Evolutionary conservation across 2,329 filamentous ascomycete genomes (phyloP).

Genomic region (Pseudomassariella vexata): DNA sequence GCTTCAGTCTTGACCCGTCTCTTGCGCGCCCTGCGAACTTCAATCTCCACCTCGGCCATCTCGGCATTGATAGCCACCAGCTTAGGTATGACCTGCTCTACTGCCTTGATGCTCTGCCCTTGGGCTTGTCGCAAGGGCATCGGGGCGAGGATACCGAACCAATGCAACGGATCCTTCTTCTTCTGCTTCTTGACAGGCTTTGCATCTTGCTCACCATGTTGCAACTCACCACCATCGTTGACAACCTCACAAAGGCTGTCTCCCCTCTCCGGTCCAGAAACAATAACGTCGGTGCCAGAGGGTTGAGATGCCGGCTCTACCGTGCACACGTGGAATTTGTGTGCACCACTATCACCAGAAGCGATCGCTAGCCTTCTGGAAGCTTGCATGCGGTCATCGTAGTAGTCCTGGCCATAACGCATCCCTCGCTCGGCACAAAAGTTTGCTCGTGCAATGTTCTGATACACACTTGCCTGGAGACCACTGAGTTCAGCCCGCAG

Average conservation of each 20-base stretch:
- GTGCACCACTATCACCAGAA: neutral
- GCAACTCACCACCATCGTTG: conserved; percentile 5
- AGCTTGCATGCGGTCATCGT: conserved; percentile 69
- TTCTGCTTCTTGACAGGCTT: conserved; percentile 11
- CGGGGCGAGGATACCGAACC: conserved; percentile 52
- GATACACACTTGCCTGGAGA: conserved; percentile 50
- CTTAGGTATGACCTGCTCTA: conserved; percentile 52
- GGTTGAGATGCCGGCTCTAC: too few species aligned
- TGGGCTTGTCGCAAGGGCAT: conserved; percentile 53
- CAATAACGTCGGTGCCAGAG: neutral
- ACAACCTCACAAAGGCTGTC: too few species aligned
- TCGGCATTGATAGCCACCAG: conserved; percentile 52
- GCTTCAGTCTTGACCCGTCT: conserved; percentile 42
- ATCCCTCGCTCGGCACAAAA: conserved; percentile 60
- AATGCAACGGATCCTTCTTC: conserved; percentile 48
- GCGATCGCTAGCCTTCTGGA: conserved; percentile 34
- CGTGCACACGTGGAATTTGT: neutral
- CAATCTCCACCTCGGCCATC: conserved; percentile 62
- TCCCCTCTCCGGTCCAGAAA: conserved; percentile 3
- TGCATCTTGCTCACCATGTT: conserved; percentile 6
- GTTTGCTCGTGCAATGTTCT: conserved; percentile 67
- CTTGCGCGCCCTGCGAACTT: conserved; percentile 59
- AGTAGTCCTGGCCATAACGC: conserved; percentile 64
- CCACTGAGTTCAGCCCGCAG: conserved; percentile 49
- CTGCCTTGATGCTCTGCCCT: conserved; percentile 44